Evolutionary conservation across 805 yeast species (phyloP).

Genomic region (Myxozyma vanderwaltii): DNA sequence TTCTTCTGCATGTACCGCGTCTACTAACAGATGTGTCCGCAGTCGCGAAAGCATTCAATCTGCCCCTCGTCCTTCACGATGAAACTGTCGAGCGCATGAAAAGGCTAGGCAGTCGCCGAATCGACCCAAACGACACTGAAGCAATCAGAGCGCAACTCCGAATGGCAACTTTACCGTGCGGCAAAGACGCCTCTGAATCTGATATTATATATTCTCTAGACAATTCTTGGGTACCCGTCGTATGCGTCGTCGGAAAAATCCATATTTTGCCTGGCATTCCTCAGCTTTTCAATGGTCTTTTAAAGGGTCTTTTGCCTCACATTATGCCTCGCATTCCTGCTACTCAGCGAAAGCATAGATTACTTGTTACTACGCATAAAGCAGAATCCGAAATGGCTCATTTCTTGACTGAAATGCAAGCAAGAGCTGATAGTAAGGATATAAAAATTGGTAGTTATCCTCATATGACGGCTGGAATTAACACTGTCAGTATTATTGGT

Average conservation of each 20-base stretch:
- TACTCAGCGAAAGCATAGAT: constrained; percentile 46
- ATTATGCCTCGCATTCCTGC: constrained; percentile 46
- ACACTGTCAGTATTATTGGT: constrained; percentile 77
- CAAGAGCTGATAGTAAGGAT: constrained; percentile 42
- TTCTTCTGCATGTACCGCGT: background rate
- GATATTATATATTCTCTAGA: constrained; percentile 48
- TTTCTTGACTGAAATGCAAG: constrained; percentile 56
- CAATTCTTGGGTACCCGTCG: constrained; percentile 82
- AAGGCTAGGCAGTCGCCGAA: constrained; percentile 43
- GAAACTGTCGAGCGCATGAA: constrained; percentile 66
- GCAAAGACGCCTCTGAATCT: constrained; percentile 38
- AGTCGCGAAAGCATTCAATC: constrained; percentile 62
- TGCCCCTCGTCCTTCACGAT: constrained; percentile 55
- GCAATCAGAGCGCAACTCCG: constrained; percentile 64
- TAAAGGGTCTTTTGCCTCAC: constrained; percentile 50
- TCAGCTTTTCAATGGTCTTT: constrained; percentile 60
- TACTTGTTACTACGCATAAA: constrained; percentile 60
- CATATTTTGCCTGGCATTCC: constrained; percentile 86
- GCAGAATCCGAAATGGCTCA: constrained; percentile 74
- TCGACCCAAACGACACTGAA: constrained; percentile 43
- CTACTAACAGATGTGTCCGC: background rate
- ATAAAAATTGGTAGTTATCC: constrained; percentile 86
- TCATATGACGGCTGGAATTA: constrained; percentile 62
- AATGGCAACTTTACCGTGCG: constrained; percentile 78
- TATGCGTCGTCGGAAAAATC: constrained; percentile 63